Evolutionary conservation across 2,329 filamentous ascomycete species (phyloP).

Genomic region (Onygenales sp.): DNA sequence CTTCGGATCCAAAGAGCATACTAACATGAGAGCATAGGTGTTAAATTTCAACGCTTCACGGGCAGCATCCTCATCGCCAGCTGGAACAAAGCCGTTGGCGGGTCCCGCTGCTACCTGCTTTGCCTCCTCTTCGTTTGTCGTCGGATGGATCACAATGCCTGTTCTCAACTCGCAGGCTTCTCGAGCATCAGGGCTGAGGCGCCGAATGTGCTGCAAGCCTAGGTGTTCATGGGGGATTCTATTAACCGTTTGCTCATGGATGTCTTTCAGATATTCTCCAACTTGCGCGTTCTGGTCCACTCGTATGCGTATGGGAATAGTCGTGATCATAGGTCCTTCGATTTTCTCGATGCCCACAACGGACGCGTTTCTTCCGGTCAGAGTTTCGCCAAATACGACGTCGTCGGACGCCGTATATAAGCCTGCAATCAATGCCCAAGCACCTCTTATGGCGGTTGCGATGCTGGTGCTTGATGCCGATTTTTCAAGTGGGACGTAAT

Average conservation of each 20-base stretch:
- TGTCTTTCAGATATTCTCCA: constrained; percentile 41
- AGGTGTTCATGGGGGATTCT: constrained; percentile 54
- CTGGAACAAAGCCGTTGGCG: constrained; percentile 45
- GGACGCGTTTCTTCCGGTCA: constrained; percentile 32
- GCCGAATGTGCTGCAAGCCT: constrained; percentile 39
- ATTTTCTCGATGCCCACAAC: constrained; percentile 32
- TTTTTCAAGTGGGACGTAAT: constrained; percentile 20
- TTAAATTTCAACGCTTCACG: constrained; percentile 48
- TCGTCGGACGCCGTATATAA: constrained; percentile 29
- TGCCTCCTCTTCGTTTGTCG: constrained; percentile 7
- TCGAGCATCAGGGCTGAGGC: constrained; percentile 37
- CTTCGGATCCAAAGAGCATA: constrained; percentile 48
- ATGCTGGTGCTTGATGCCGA: constrained; percentile 23
- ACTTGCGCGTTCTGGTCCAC: constrained; percentile 24
- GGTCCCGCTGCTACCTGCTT: constrained; percentile 18
- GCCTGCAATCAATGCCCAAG: constrained; percentile 29
- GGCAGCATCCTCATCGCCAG: constrained; percentile 48
- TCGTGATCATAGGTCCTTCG: constrained; percentile 36
- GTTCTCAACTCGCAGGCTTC: constrained; percentile 29
- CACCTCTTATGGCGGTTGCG: constrained; percentile 30
- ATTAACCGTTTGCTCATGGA: constrained; percentile 42
- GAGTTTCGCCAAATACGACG: constrained; percentile 34
- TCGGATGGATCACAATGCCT: constrained; percentile 14
- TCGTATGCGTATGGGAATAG: constrained; percentile 31
- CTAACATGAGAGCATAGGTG: constrained; percentile 52